phyloP scores from a whole-genome alignment of 1,139 yeast genomes.

The Yamadazyma conglobata region DNA sequence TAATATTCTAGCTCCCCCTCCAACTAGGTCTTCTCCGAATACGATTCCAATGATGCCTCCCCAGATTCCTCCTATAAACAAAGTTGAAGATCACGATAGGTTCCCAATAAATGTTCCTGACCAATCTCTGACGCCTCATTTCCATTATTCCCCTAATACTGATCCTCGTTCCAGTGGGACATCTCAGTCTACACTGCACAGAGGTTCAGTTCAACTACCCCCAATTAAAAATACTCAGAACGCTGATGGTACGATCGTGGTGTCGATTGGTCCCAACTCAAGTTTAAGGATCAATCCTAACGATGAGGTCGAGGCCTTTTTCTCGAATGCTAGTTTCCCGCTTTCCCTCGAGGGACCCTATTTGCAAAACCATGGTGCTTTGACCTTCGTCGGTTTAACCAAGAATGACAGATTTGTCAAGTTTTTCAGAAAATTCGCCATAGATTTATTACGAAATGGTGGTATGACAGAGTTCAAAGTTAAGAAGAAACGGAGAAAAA shows the following conservation, averaged over 20 bases:
- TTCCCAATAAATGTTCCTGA: not conserved
- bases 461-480: conserved; percentile 33
- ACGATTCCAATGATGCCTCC: conserved; percentile 13
- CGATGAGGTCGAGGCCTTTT: conserved; percentile 32
- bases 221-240: conserved; percentile 8
- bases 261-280: conserved; percentile 39
- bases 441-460: conserved; percentile 34
- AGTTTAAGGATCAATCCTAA: conserved; percentile 32
- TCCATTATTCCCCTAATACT: conserved; percentile 2
- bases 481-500: conserved; percentile 11
- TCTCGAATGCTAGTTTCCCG: conserved; percentile 37
- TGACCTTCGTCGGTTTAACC: conserved; percentile 41
- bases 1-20: conserved; percentile 13
- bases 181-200: conserved; percentile 1
- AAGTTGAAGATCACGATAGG: conserved; percentile 6
- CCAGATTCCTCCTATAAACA: conserved; percentile 8
- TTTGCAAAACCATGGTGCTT: conserved; percentile 43
- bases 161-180: conserved; percentile 3
- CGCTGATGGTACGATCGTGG: conserved; percentile 19
- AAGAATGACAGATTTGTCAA: conserved; percentile 43
- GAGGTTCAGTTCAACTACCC: conserved; percentile 11
- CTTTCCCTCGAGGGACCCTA: conserved; percentile 36
- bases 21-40: conserved; percentile 12
- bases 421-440: conserved; percentile 35
- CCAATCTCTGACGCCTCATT: conserved; percentile 1